Evolutionary conservation across 345 rosid species (phyloP).

Genomic region (Rhodomyrtus tomentosa): DNA sequence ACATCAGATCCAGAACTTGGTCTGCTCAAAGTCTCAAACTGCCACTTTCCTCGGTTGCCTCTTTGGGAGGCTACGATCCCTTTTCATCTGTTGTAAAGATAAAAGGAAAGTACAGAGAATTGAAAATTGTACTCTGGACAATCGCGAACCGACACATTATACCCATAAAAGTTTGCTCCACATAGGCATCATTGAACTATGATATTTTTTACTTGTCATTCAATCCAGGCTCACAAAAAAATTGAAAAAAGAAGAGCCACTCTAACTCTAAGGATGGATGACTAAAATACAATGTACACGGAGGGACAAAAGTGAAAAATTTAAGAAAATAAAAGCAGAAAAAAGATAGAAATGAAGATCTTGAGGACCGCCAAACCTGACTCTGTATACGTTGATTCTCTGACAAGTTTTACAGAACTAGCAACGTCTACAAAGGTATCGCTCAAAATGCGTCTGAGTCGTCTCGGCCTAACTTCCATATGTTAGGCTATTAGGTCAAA

Average conservation of each 20-base stretch:
- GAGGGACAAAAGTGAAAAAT: background rate
- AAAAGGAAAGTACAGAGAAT: background rate
- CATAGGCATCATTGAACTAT: background rate
- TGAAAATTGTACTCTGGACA: background rate
- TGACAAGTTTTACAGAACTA: background rate
- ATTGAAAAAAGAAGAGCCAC: background rate
- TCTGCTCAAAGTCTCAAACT: background rate
- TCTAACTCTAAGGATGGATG: background rate
- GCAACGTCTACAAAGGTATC: background rate
- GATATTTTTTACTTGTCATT: background rate
- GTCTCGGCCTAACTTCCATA: background rate
- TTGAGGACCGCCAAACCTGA: background rate
- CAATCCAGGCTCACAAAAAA: background rate
- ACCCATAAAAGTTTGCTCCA: background rate
- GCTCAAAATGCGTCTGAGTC: background rate
- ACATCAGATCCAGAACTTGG: background rate
- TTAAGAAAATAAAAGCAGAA: background rate
- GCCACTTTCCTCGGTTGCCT: background rate
- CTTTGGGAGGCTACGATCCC: background rate
- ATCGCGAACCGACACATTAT: background rate
- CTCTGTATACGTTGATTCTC: background rate
- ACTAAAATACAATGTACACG: background rate
- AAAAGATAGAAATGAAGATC: background rate
- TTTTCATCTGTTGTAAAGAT: background rate
- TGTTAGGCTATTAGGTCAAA: conserved; percentile 19